These are phyloP conservation scores for Achaetomiella virescens DNA, from an alignment of 495 filamentous ascomycete species.

Conservation along the genomic window DNA sequence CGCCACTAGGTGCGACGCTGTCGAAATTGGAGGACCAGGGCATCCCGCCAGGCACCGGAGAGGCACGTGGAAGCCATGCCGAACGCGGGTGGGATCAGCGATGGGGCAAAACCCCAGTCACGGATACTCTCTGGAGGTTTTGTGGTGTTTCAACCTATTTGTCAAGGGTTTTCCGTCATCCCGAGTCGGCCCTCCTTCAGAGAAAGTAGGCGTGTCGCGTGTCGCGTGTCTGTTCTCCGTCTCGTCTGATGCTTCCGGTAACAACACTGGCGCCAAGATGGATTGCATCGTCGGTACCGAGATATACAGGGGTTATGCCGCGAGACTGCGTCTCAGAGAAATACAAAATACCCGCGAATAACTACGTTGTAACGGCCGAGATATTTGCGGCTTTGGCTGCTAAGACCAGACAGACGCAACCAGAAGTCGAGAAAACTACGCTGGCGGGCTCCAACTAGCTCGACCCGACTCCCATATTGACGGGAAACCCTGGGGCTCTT, in stretches of 20 bases:
- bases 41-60: not conserved
- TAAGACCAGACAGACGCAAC: too few relatives aligned
- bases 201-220: constrained; percentile 1
- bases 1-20: constrained; percentile 5
- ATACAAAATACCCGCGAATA: too few relatives aligned
- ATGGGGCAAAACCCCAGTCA: not conserved
- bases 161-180: not conserved
- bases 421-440: too few relatives aligned
- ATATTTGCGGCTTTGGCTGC: too few relatives aligned
- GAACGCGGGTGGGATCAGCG: not conserved
- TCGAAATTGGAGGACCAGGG: constrained; percentile 7
- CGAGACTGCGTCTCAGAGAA: constrained; percentile 23
- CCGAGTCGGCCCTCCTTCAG: too few relatives aligned
- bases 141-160: not conserved
- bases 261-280: constrained; percentile 7
- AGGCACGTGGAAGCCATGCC: too few relatives aligned
- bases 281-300: constrained; percentile 6
- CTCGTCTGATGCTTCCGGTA: constrained; percentile 5
- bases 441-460: too few relatives aligned
- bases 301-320: not conserved
- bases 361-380: too few relatives aligned
- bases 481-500: too few relatives aligned
- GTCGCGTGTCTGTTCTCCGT: not conserved
- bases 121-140: too few relatives aligned
- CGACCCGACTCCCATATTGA: too few relatives aligned